Conservation (phyloP, 805 yeast species). For the Schwanniomyces pseudopolymorphus region DNA sequence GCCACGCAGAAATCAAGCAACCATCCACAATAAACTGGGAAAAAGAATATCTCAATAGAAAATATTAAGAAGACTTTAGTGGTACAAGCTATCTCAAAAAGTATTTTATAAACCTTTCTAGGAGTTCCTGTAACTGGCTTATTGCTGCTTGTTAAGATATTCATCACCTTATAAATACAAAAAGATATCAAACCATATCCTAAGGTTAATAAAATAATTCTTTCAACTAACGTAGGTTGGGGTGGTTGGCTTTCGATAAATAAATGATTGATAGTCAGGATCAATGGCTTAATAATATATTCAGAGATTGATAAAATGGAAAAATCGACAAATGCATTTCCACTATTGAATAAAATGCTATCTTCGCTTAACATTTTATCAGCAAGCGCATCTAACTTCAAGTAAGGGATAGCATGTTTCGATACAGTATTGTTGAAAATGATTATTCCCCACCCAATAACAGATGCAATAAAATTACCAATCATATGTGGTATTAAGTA, state of each 20-base stretch:
- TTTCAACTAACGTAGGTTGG: slow-evolving; percentile 35
- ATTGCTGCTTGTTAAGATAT: slow-evolving; percentile 23
- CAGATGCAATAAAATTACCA: slow-evolving; percentile 29
- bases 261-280: slow-evolving; percentile 14
- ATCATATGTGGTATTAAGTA: slow-evolving; percentile 50
- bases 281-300: slow-evolving; percentile 18
- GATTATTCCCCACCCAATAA: slow-evolving; percentile 11
- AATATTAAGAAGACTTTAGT: slow-evolving; percentile 74
- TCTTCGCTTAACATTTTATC: not conserved
- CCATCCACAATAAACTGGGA: slow-evolving; percentile 85
- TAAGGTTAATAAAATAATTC: slow-evolving; percentile 32
- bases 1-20: slow-evolving; percentile 67
- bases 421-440: slow-evolving; percentile 2
- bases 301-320: slow-evolving; percentile 11
- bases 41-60: slow-evolving; percentile 74
- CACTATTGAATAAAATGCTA: slow-evolving; percentile 6
- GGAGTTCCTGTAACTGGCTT: slow-evolving; percentile 51
- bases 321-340: slow-evolving; percentile 12
- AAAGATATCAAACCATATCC: slow-evolving; percentile 32
- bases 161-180: slow-evolving; percentile 28
- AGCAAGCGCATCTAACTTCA: not conserved
- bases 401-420: not conserved
- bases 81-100: slow-evolving; percentile 60
- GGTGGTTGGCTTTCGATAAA: slow-evolving; percentile 14
- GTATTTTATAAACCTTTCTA: slow-evolving; percentile 49